phyloP scores from a whole-genome alignment of 768 basidiomycete genomes.

The Suillus clintonianus region DNA sequence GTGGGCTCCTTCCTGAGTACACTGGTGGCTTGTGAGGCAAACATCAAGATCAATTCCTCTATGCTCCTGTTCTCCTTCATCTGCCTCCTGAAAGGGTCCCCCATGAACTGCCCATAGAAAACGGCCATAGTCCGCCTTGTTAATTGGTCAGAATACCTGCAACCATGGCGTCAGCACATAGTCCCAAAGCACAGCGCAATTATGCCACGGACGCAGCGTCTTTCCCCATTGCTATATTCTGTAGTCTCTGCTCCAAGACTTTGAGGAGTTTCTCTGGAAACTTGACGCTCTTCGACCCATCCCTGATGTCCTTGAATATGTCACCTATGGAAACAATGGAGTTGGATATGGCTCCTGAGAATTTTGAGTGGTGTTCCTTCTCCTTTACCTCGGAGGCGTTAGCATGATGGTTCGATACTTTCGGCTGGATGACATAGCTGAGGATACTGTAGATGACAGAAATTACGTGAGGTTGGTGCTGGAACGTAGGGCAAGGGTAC shows the following conservation, averaged over 20 bases:
- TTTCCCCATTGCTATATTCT: constrained; percentile 92
- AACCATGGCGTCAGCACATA: constrained; percentile 3
- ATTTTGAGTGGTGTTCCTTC: constrained; percentile 66
- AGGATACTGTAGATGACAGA: constrained; percentile 52
- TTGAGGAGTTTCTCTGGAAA: constrained; percentile 95
- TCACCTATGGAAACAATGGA: constrained; percentile 68
- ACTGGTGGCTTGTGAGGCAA: constrained; percentile 87
- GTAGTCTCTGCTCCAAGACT: constrained; percentile 84
- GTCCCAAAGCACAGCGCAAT: constrained; percentile 4
- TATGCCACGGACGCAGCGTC: constrained; percentile 72
- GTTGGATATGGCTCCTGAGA: constrained; percentile 61
- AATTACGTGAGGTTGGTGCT: constrained; percentile 8
- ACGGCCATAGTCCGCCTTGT: constrained; percentile 88
- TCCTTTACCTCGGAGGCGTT: constrained; percentile 47
- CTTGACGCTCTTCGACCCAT: constrained; percentile 82
- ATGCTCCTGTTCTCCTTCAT: constrained; percentile 97
- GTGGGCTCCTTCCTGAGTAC: constrained; percentile 89
- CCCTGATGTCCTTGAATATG: constrained; percentile 76
- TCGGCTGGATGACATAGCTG: constrained; percentile 69
- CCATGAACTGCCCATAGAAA: constrained; percentile 89
- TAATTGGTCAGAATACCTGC: constrained; percentile 86
- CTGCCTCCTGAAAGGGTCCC: constrained; percentile 81
- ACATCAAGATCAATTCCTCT: constrained; percentile 95
- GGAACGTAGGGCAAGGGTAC: constrained; percentile 29
- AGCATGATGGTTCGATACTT: constrained; percentile 36